Evolutionary conservation across 208 protist species (phyloP), one percentile per base, ranked within the genome.

Genomic region (Jaenimonas drosophilae): DNA sequence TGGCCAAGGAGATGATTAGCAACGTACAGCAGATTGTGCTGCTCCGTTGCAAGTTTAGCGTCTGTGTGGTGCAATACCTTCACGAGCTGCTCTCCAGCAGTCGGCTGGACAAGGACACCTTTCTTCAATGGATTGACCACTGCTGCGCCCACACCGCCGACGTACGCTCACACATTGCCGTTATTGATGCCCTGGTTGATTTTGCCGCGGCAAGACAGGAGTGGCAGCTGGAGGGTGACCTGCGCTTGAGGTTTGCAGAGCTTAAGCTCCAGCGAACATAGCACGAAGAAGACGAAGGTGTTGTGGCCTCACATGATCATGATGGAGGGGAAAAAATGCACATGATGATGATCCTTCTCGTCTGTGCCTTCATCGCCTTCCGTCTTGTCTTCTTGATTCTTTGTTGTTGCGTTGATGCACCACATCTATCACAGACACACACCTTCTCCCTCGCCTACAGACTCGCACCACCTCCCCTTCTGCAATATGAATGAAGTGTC

Each of bases 21-120:
- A 36, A 54, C 12, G 54, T 86, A 4, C 58, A 74, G 17, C 42
- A 73, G 11, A 30, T 36, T 28, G 58, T 67, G 2, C 58, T 82
- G 29, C 59, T 69, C 29, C 25, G 50, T 4, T 34, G 48, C 1
- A 54, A 68, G 2, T 82, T 82, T 52, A 54, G 33, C 17, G 57
- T 64, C 3, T 7, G 57, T 7, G 58, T 76, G 3, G 77, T 62
- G 7, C 77, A 76, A 21, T 87, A 73, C 41, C 46, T 87, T 5
- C 64, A 69, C 16, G 77, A 82, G 41, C 33, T 72, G 49, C 46
- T 86, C 20, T 50, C 45, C 5, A 32, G 60, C 19, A 52, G 40
- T 21, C 53, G 49, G 19, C 32, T 86, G 9, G 41, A 36, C 12
- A 49, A 69, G 32, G 41, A 30, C 16, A 59, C 55, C 28, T 51